phyloP scores from a whole-genome alignment of 177 flowering plant species.

The Vitis hybrid region DNA sequence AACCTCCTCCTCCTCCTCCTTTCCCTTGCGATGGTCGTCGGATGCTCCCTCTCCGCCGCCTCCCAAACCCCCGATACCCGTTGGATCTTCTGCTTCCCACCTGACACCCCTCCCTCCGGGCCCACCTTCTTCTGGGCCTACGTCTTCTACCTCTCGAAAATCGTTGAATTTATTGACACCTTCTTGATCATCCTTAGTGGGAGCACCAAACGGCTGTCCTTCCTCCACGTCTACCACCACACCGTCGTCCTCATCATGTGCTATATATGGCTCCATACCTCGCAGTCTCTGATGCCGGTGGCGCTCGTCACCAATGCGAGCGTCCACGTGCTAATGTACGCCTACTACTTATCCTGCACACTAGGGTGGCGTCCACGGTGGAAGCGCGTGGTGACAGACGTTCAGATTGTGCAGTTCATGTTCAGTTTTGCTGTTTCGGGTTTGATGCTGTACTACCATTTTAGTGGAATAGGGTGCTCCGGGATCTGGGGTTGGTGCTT shows the following conservation, averaged over 20 bases:
- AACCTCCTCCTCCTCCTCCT: constrained; percentile 67
- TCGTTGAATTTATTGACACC: constrained; percentile 77
- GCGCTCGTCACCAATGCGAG: constrained; percentile 77
- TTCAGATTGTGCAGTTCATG: constrained; percentile 84
- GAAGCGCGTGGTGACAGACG: constrained; percentile 82
- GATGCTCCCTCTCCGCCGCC: constrained; percentile 57
- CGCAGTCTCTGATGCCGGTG: constrained; percentile 74
- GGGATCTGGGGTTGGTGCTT: constrained; percentile 86
- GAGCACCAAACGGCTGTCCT: constrained; percentile 52
- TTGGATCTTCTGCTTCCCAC: constrained; percentile 75
- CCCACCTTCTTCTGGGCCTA: constrained; percentile 94
- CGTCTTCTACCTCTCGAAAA: constrained; percentile 85
- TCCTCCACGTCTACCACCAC: constrained; percentile 99
- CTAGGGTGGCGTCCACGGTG: constrained; percentile 72
- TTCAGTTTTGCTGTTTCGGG: constrained; percentile 60
- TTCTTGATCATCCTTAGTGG: constrained; percentile 60
- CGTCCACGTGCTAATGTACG: constrained; percentile 87
- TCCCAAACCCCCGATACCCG: constrained; percentile 34
- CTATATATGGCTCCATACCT: constrained; percentile 61
- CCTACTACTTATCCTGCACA: constrained; percentile 65
- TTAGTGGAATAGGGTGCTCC: constrained; percentile 59
- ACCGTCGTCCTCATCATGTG: constrained; percentile 81
- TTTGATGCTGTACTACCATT: constrained; percentile 61
- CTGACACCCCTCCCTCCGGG: constrained; percentile 53
- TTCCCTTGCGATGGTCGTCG: constrained; percentile 80